Evolutionary conservation across 495 filamentous ascomycete species (phyloP), one percentile per base, ranked within the genome.

Genomic region (Daldinia concentrica): DNA sequence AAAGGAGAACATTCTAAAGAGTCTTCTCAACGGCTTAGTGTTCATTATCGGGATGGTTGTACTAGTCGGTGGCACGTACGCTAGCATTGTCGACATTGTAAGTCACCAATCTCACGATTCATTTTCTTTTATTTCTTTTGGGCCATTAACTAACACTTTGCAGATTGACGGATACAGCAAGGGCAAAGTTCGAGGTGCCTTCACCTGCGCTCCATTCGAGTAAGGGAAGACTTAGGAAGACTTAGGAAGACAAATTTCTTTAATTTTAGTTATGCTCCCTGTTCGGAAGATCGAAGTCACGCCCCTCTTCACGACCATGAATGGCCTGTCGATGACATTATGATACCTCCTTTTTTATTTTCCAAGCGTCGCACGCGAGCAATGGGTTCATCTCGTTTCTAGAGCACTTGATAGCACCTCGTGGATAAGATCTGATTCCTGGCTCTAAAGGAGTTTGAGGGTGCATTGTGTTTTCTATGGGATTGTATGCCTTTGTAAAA

Each of bases 11-110:
- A 76, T 81, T n/a, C 14, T 73, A 1, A 73, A 86, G 67, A 80
- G 79, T 1, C 67, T 80, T 15, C 15, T 85, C 68, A 91, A 90
- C 69, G 63, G 74, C 7, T 1, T 85, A 17, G 81, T 84, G 52
- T 84, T 91, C 62, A 73, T 81, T 27, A 82, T 91, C 61, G 88
- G 89, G 3, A 72, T 86, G 7, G 76, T 84, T 37, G 79, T 87
- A n/a, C 74, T 89, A 43, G 87, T 83, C 7, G 81, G 84, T 9
- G 88, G 88, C 12, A 88, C 87, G 1, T 90, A 90, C 59, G 82
- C 88, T 4, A 84, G 80, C 62, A 79, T 89, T 39, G 77, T 84
- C 60, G 83, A 85, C 56, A 87, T 90, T 68, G 82, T 87, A 60
- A 85, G 85, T 85, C 0, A 5, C 41, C 15, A 22, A 17, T 12